Evolutionary conservation across 371 early-diverging fungal species (phyloP).

Genomic region (Mucor indicus): DNA sequence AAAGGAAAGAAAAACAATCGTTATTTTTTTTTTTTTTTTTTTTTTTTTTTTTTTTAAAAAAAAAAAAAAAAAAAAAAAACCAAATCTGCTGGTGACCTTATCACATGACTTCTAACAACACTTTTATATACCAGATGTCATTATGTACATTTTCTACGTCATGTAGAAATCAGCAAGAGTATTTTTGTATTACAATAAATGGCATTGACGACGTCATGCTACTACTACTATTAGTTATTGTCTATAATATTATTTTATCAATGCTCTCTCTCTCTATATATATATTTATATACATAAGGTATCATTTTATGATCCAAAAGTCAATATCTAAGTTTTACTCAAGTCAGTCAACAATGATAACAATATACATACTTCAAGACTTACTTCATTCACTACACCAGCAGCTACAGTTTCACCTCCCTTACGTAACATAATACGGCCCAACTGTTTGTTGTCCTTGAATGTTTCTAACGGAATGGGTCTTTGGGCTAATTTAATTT

Average conservation of each 20-base stretch:
- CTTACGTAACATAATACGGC: slow-evolving; percentile 85
- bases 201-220: too few species aligned
- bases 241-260: too few species aligned
- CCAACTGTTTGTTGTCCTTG: slow-evolving; percentile 81
- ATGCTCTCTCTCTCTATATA: background rate
- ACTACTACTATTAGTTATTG: too few species aligned
- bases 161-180: too few species aligned
- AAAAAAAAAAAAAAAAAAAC: too few species aligned
- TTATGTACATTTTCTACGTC: too few species aligned
- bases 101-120: too few species aligned
- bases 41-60: too few species aligned
- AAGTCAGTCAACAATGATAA: background rate
- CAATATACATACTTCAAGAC: background rate
- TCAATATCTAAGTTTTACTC: slow-evolving; percentile 32
- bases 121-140: too few species aligned
- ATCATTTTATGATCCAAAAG: slow-evolving; percentile 35
- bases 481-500: slow-evolving; percentile 64
- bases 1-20: background rate
- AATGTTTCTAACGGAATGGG: slow-evolving; percentile 86
- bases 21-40: too few species aligned
- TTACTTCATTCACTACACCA: slow-evolving; percentile 76
- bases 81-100: too few species aligned
- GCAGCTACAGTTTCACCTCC: slow-evolving; percentile 89
- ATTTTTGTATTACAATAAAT: too few species aligned
- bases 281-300: background rate